phyloP scores from a whole-genome alignment of 2,329 filamentous ascomycete genomes.

The Sclerotinia trifoliorum region DNA sequence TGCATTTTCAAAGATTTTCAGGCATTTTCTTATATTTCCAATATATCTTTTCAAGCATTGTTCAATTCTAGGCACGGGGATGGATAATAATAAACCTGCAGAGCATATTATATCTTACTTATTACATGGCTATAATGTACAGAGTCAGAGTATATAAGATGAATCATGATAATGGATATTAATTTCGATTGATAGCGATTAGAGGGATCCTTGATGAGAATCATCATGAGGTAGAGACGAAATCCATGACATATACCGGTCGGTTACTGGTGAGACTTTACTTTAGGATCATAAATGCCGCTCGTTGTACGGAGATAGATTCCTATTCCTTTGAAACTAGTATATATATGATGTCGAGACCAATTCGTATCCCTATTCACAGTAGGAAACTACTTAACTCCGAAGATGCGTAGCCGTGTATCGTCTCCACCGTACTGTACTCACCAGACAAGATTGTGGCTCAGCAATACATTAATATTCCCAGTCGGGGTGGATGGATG shows the following conservation, averaged over 20 bases:
- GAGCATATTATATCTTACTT: neutral
- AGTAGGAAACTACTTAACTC: neutral
- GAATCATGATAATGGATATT: neutral
- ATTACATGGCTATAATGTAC: neutral
- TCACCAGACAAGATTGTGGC: neutral
- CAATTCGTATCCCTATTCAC: neutral
- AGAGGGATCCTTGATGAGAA: neutral
- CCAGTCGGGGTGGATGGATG: neutral
- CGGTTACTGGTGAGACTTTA: neutral
- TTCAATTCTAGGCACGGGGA: neutral
- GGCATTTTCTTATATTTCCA: neutral
- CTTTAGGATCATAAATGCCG: neutral
- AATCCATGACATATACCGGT: neutral
- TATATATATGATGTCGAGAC: neutral
- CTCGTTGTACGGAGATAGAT: too few relatives aligned
- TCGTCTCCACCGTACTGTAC: neutral
- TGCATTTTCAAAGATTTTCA: neutral
- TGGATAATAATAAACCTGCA: neutral
- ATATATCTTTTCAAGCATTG: neutral
- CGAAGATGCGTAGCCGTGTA: neutral
- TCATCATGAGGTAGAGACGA: neutral
- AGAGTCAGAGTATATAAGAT: too few relatives aligned
- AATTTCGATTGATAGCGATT: neutral
- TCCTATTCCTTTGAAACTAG: neutral
- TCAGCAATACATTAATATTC: neutral